Base-by-base conservation (phyloP, 768 basidiomycete species). In the Aureoboletus auriporus region DNA sequence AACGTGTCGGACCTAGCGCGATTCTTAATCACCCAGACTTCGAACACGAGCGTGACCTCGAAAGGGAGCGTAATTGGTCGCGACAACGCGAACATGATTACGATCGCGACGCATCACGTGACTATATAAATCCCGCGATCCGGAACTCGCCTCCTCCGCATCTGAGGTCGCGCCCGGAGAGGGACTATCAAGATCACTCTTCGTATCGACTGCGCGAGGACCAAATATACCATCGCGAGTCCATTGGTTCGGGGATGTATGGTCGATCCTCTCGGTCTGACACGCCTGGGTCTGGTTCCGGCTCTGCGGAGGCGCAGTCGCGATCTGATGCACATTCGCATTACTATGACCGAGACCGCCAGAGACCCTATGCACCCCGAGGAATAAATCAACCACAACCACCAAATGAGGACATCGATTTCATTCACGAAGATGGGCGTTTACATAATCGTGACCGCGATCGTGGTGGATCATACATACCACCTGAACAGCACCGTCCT, bases 1-100 rank as follows among this genome's bases (percentile, higher is more conserved):
- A 85, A 64, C 81, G 83, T 46, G 60, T 83, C 57, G 84, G 83
- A 7, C 82, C 83, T 35, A 82, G 74, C 4, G 72, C 79, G 23
- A 79, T 75, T 55, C 71, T 83, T 40, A 77, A 75, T 58, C 61
- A 66, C 54, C 62, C 66, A 33, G 70, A 69, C 34, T 53, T 57
- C 39, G 66, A 68, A 40, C 57, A 51, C 35, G 66, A 68, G 50
- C 69, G 77, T 49, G 75, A 75, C 16, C 74, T 80, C 20, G 77
- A 80, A 28, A 70, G 77, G 59, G 78, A 77, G 48, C 65, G 57
- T 31, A 54, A 55, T 35, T 67, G 65, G 65, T 46, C 63, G 40
- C 71, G 73, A 44, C 64, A 63, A 53, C 58, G 61, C 45, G 76
- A 77, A n/a, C 72, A 72, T 49, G 73, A 73, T 43, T 69, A 70